These are phyloP conservation scores for Aspergillus sp. DNA, from an alignment of 2,329 filamentous ascomycete species.

Conservation along the genomic window DNA sequence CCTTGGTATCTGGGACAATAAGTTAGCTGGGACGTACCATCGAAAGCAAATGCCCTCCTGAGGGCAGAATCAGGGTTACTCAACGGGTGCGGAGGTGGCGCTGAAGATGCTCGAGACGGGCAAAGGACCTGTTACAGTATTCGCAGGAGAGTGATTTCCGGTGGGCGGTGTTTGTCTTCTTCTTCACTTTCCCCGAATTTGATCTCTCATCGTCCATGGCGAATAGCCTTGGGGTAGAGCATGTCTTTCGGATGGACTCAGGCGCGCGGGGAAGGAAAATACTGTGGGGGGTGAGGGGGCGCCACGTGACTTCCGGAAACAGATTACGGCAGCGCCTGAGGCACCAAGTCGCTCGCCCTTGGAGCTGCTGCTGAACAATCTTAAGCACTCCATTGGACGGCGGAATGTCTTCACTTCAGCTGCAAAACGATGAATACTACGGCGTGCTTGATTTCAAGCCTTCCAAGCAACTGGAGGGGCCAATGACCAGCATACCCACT, in stretches of 20 bases:
- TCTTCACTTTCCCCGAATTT: slow-evolving; percentile 38
- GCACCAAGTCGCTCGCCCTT: neutral
- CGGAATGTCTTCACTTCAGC: neutral
- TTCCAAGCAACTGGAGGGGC: neutral
- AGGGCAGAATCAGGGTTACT: slow-evolving; percentile 34
- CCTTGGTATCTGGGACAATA: slow-evolving; percentile 45
- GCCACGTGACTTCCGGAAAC: slow-evolving; percentile 18
- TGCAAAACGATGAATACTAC: neutral
- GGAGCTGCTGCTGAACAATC: neutral
- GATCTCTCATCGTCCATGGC: slow-evolving; percentile 42
- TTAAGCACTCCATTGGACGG: neutral
- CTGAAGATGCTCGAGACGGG: slow-evolving; percentile 51
- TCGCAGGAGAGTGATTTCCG: slow-evolving; percentile 50
- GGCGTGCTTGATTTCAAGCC: neutral
- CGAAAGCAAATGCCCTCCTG: slow-evolving; percentile 5
- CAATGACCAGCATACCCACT: neutral
- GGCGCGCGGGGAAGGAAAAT: slow-evolving; percentile 38
- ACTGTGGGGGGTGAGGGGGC: slow-evolving; percentile 36
- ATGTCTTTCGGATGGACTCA: slow-evolving; percentile 25
- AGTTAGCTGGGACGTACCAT: slow-evolving; percentile 21
- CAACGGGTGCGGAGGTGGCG: slow-evolving; percentile 52
- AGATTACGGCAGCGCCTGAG: neutral
- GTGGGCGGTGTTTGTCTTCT: slow-evolving; percentile 41
- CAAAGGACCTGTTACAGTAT: slow-evolving; percentile 50
- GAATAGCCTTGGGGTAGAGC: slow-evolving; percentile 26